These are phyloP conservation scores for Datura wrightii DNA, from an alignment of 257 asterid genomes.

Conservation along the genomic window DNA sequence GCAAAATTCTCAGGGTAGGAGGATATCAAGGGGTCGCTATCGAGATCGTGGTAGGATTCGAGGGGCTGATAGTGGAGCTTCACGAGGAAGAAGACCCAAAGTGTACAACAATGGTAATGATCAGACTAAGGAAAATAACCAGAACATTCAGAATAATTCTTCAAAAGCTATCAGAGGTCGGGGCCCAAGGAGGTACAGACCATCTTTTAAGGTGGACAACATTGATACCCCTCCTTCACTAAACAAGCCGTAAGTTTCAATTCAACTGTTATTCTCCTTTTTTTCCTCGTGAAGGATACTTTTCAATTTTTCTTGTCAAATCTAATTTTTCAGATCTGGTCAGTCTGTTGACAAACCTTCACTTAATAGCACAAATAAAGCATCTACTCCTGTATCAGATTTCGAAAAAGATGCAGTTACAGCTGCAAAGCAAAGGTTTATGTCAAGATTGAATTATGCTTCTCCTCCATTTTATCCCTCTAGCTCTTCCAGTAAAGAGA, in stretches of 20 bases:
- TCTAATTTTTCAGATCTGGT: conserved; percentile 56
- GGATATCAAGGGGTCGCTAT: conserved; percentile 67
- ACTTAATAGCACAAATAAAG: conserved; percentile 52
- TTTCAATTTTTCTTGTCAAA: conserved; percentile 6
- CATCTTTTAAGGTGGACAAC: conserved; percentile 53
- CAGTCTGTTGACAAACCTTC: conserved; percentile 59
- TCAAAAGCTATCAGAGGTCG: conserved; percentile 80
- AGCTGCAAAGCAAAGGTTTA: conserved; percentile 62
- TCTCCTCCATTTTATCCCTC: conserved; percentile 99
- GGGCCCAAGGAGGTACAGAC: conserved; percentile 89
- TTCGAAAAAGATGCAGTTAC: conserved; percentile 50
- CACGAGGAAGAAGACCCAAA: conserved; percentile 60
- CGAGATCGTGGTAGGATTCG: conserved; percentile 78
- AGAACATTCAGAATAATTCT: conserved; percentile 48
- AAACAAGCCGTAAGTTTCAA: conserved; percentile 66
- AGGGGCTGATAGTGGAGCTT: conserved; percentile 62
- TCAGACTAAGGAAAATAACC: conserved; percentile 44
- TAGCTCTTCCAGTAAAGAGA: conserved; percentile 73
- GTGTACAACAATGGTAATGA: conserved; percentile 45
- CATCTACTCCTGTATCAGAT: conserved; percentile 52
- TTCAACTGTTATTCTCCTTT: neutral
- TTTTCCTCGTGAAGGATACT: neutral
- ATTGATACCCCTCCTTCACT: conserved; percentile 49
- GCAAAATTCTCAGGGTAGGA: conserved; percentile 61
- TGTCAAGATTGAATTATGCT: conserved; percentile 81